phyloP scores from a whole-genome alignment of 2,329 filamentous ascomycete genomes.

The Penicillium decumbens region DNA sequence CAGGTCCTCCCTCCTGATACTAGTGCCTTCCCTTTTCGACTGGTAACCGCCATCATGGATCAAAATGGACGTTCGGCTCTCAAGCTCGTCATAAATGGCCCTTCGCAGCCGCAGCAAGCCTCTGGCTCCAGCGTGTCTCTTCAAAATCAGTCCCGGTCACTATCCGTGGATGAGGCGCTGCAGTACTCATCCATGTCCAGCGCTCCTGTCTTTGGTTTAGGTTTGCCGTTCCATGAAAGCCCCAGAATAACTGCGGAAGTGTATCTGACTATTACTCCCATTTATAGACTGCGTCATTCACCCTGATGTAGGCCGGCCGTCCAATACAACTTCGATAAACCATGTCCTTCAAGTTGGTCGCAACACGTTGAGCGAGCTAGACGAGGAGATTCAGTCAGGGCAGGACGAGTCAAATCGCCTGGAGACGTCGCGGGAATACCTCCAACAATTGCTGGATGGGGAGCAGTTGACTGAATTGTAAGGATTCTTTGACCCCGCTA shows the following conservation, averaged over 20 bases:
- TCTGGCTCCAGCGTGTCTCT: slow-evolving; percentile 25
- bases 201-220: slow-evolving; percentile 44
- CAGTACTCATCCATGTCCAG: slow-evolving; percentile 50
- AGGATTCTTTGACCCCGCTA: slow-evolving; percentile 9
- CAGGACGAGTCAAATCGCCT: slow-evolving; percentile 57
- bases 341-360: slow-evolving; percentile 50
- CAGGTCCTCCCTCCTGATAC: slow-evolving; percentile 24
- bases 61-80: slow-evolving; percentile 38
- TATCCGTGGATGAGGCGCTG: slow-evolving; percentile 46
- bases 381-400: slow-evolving; percentile 62
- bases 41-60: slow-evolving; percentile 35
- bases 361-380: slow-evolving; percentile 61
- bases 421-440: slow-evolving; percentile 66
- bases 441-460: slow-evolving; percentile 68
- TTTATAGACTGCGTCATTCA: slow-evolving; percentile 40
- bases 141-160: slow-evolving; percentile 31
- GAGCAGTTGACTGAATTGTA: slow-evolving; percentile 54
- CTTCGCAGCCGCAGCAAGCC: slow-evolving; percentile 25
- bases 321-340: slow-evolving; percentile 38
- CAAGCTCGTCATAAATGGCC: slow-evolving; percentile 42
- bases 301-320: slow-evolving; percentile 41
- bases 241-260: slow-evolving; percentile 8
- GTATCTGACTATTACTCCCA: slow-evolving; percentile 19
- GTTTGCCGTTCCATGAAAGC: slow-evolving; percentile 26
- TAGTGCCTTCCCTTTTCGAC: slow-evolving; percentile 22